Evolutionary conservation across 139 green algal genomes (phyloP).

Genomic region (Ulvella scutata): DNA sequence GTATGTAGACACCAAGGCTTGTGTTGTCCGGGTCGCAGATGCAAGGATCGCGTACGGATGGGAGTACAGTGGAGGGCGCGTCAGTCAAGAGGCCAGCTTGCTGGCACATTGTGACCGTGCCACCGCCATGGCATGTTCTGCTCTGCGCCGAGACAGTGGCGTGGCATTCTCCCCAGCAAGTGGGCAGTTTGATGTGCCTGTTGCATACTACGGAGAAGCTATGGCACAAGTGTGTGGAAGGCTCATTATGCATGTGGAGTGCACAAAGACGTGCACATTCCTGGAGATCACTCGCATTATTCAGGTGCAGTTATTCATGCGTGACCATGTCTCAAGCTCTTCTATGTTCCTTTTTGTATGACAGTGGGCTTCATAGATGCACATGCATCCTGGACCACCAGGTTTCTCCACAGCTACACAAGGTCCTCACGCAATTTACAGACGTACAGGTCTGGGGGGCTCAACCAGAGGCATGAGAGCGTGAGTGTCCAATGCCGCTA

Average conservation of each 20-base stretch:
- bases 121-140: not conserved
- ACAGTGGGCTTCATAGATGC: no score
- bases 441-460: no score
- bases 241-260: not conserved
- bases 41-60: not conserved
- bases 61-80: not conserved
- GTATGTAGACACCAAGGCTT: not conserved
- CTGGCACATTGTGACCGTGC: not conserved
- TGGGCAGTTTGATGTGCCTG: not conserved
- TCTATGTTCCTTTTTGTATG: no score
- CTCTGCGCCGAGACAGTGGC: not conserved
- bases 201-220: not conserved
- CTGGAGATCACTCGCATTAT: not conserved
- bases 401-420: no score
- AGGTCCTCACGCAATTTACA: no score
- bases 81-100: not conserved
- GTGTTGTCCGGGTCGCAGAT: not conserved
- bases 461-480: no score
- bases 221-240: not conserved
- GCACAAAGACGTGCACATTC: not conserved
- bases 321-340: no score
- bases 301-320: no score
- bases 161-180: not conserved
- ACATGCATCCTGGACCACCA: no score
- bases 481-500: no score